Evolutionary conservation across 1,284 basidiomycete species (phyloP), one percentile per base, ranked within the genome.

Genomic region (Cutaneotrichosporon cutaneum): DNA sequence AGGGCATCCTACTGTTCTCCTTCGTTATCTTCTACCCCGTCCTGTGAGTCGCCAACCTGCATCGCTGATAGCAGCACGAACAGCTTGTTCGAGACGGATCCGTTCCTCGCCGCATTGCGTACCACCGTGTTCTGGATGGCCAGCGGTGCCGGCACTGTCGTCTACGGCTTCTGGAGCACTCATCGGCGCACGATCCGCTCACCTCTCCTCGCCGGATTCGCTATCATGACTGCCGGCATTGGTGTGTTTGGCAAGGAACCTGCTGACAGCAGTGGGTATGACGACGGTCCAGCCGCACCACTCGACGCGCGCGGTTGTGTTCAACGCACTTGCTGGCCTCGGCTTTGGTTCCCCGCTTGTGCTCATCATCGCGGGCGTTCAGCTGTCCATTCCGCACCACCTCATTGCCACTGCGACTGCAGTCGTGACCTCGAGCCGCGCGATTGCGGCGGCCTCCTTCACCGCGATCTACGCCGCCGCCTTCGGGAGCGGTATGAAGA

Each of bases 401-500:
- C 63, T 68, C n/a, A 70, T 70, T 48, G 68, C 66, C 10, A 66
- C 65, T 4, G 58, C 66, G 6, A 66, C 68, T 0, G 66, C 68
- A 0, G 56, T 68, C 13, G 52, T 66, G 26, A 66, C 65, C 1
- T 61, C 61, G 22, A 56, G 56, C 16, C 60, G 67, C n/a, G 64
- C 67, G 9, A 51, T 68, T 0, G 67, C 64, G 6, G 67, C 56
- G 0, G 54, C 67, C 0, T 33, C 53, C 2, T 64, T 66, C 32
- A 68, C 67, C 0, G 67, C 67, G 14, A 63, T 68, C 50, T 68
- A 64, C 55, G 54, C 58, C n/a, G 64, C 65, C 5, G 57, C 65
- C 6, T 27, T 67, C 3, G 56, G 32, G 13, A 59, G 50, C 39
- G 54, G 56, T 22, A 47, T 52, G 33, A 32, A 18, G n/a, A 33